Evolutionary conservation across 164 flowering plant species (phyloP).

Genomic region (Piper longum): DNA sequence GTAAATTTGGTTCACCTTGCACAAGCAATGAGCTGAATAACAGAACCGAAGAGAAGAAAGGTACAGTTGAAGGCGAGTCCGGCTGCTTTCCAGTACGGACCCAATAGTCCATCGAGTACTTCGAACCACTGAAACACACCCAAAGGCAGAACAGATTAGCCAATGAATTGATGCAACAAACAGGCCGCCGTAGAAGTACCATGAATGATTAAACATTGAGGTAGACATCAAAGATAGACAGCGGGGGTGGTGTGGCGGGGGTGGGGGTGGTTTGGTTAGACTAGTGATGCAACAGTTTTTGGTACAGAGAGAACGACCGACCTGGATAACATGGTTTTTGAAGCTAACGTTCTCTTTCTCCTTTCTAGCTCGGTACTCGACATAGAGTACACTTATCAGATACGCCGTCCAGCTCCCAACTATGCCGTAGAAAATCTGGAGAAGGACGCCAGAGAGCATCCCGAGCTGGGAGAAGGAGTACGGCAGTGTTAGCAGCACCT

Average conservation of each 20-base stretch:
- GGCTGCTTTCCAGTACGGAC: conserved; percentile 94
- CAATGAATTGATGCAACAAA: too few species aligned
- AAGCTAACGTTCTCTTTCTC: conserved; percentile 12
- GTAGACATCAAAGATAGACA: too few species aligned
- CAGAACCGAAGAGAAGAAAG: conserved; percentile 97
- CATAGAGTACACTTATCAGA: conserved; percentile 7
- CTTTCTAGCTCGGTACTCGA: conserved; percentile 11
- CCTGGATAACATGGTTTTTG: conserved; percentile 10
- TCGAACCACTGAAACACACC: conserved; percentile 69
- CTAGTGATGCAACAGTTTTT: too few species aligned
- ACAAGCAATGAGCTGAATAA: conserved; percentile 98
- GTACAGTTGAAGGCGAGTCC: conserved; percentile 98
- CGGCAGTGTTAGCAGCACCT: conserved; percentile 9
- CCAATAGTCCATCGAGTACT: conserved; percentile 94
- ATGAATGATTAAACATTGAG: too few species aligned
- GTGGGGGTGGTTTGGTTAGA: too few species aligned
- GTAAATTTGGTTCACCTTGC: too few species aligned
- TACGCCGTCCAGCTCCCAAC: conserved; percentile 12
- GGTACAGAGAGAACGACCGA: too few species aligned
- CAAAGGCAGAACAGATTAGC: too few species aligned
- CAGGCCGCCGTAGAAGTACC: too few species aligned
- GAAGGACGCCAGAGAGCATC: conserved; percentile 8
- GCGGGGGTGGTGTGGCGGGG: too few species aligned
- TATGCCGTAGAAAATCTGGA: conserved; percentile 11
- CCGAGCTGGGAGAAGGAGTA: conserved; percentile 13